phyloP scores from a whole-genome alignment of 1,139 yeast species.

The Lodderomyces margitis region DNA sequence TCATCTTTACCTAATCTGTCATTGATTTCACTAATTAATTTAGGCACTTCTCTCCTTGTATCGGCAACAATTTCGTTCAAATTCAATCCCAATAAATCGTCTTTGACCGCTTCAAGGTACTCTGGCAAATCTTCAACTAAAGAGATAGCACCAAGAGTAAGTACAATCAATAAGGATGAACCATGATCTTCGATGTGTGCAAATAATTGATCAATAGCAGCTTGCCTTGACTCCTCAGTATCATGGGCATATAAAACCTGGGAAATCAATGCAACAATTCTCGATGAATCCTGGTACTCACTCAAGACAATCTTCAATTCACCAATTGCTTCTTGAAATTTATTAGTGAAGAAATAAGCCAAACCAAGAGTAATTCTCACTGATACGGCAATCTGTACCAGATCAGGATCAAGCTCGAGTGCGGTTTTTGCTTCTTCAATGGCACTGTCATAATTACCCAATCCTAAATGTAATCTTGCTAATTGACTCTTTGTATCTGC shows the following conservation, averaged over 20 bases:
- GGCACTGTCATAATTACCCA: conserved; percentile 53
- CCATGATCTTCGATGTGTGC: conserved; percentile 64
- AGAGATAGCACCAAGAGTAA: conserved; percentile 80
- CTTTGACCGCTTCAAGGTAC: conserved; percentile 60
- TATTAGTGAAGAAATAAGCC: conserved; percentile 57
- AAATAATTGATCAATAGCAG: conserved; percentile 73
- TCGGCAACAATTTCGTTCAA: conserved; percentile 50
- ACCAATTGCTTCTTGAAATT: conserved; percentile 63
- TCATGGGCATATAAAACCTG: conserved; percentile 78
- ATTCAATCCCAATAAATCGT: conserved; percentile 58
- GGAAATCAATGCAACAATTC: conserved; percentile 69
- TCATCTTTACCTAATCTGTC: conserved; percentile 24
- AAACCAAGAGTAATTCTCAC: conserved; percentile 70
- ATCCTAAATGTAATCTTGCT: conserved; percentile 69
- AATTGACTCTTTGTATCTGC: conserved; percentile 64
- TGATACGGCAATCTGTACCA: conserved; percentile 40
- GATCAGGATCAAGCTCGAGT: conserved; percentile 28
- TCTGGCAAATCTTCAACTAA: conserved; percentile 61
- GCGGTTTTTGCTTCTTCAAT: conserved; percentile 61
- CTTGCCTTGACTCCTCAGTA: conserved; percentile 70
- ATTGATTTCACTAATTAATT: conserved; percentile 54
- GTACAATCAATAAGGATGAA: conserved; percentile 59
- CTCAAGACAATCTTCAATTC: conserved; percentile 62
- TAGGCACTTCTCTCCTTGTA: conserved; percentile 55
- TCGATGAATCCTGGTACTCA: conserved; percentile 45